These are phyloP conservation scores for Podila clonocystis DNA, from an alignment of 192 early-diverging fungal genomes.

Conservation along the genomic window DNA sequence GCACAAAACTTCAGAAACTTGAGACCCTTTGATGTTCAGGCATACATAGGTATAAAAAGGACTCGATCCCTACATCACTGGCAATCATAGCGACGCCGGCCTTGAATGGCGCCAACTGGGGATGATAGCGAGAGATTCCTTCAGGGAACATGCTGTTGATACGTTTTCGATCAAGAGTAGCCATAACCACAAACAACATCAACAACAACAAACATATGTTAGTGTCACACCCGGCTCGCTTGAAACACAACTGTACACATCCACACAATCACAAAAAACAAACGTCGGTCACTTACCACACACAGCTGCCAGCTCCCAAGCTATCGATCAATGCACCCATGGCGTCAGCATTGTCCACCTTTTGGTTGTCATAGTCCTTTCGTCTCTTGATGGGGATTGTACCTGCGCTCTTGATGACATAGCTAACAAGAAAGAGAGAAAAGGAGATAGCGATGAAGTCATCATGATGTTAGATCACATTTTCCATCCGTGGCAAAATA, in stretches of 20 bases:
- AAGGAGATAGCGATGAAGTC: background rate
- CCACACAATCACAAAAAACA: background rate
- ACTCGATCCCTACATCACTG: conserved; percentile 44
- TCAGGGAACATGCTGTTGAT: conserved; percentile 50
- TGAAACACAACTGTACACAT: too few species aligned
- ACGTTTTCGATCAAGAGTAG: background rate
- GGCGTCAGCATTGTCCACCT: conserved; percentile 20
- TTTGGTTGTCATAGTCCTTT: conserved; percentile 46
- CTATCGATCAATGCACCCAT: conserved; percentile 35
- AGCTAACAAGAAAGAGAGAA: conserved; percentile 12
- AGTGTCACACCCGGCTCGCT: background rate
- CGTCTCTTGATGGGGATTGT: conserved; percentile 51
- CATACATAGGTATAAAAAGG: conserved; percentile 2
- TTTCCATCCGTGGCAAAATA: background rate
- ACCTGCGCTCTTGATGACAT: conserved; percentile 47
- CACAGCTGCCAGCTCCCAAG: conserved; percentile 29
- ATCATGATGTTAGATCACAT: background rate
- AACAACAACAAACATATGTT: background rate
- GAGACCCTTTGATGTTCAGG: background rate
- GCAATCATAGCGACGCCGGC: conserved; percentile 54
- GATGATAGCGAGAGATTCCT: conserved; percentile 50
- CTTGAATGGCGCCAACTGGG: conserved; percentile 50
- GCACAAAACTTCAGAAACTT: background rate
- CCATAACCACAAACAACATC: background rate
- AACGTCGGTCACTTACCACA: conserved; percentile 29